A percentile compares a stretch with the other conserved stretches of the same genome.
phyloP scores from a whole-genome alignment of 805 yeast genomes.

The Kockiozyma suomiensis region DNA sequence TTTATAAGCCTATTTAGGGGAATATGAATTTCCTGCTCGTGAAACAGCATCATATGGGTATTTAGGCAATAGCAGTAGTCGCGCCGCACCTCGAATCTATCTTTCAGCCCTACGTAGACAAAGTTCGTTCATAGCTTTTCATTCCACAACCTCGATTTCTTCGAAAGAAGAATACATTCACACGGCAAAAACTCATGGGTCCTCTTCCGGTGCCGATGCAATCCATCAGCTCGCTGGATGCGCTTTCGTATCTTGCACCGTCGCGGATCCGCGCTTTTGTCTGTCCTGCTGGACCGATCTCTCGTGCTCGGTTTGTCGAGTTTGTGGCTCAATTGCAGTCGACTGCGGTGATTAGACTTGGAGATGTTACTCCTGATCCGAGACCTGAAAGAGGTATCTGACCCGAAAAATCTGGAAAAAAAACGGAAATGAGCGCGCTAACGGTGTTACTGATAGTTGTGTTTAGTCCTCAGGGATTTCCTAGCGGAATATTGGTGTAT shows the following conservation, averaged over 20 bases:
- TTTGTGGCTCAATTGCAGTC: conserved; percentile 51
- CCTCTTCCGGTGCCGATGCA: conserved; percentile 1
- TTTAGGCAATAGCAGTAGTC: no score
- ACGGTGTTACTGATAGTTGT: conserved; percentile 37
- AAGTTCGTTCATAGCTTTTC: neutral
- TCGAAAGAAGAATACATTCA: no score
- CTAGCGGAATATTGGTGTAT: conserved; percentile 71
- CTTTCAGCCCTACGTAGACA: neutral
- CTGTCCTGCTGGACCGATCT: conserved; percentile 33
- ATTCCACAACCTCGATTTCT: no score
- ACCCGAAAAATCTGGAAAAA: no score
- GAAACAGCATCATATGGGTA: no score
- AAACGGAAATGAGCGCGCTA: neutral
- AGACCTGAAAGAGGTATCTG: conserved; percentile 46
- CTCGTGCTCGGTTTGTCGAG: conserved; percentile 29
- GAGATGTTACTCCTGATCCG: conserved; percentile 71
- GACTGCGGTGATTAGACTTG: conserved; percentile 65
- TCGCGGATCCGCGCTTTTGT: conserved; percentile 34
- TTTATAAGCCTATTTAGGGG: no score
- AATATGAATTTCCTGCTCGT: no score
- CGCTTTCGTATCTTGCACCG: conserved; percentile 32
- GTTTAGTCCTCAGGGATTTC: conserved; percentile 85
- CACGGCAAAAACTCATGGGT: neutral
- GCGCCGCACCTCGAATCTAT: neutral
- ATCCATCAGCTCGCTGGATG: conserved; percentile 21